Evolutionary conservation across 1,139 yeast species (phyloP).

Genomic region (Lodderomyces beijingensis): DNA sequence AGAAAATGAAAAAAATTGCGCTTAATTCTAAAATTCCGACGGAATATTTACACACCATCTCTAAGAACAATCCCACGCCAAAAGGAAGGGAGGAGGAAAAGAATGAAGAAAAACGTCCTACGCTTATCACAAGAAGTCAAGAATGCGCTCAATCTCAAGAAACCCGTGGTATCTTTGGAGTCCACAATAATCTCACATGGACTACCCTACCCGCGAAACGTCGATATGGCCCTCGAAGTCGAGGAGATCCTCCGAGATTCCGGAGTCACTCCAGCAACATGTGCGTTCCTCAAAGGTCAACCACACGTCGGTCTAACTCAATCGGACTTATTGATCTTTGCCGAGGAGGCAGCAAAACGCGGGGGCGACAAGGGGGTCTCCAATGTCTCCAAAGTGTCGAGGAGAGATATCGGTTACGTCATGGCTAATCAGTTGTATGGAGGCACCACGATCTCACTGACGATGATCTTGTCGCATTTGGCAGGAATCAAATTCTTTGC

Average conservation of each 20-base stretch:
- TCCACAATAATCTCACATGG: slow-evolving; percentile 91
- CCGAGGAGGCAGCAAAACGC: slow-evolving; percentile 30
- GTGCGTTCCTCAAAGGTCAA: slow-evolving; percentile 68
- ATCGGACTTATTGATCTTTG: slow-evolving; percentile 47
- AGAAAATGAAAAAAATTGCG: too few relatives aligned
- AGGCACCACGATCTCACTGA: slow-evolving; percentile 88
- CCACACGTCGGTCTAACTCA: slow-evolving; percentile 64
- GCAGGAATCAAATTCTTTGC: slow-evolving; percentile 86
- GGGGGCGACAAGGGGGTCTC: too few relatives aligned
- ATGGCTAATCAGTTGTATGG: slow-evolving; percentile 65
- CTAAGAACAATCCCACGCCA: too few relatives aligned
- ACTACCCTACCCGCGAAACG: slow-evolving; percentile 73
- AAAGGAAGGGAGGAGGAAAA: too few relatives aligned
- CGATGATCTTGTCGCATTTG: slow-evolving; percentile 73
- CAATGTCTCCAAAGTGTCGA: slow-evolving; percentile 59
- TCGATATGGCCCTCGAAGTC: slow-evolving; percentile 66
- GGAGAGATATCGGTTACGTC: slow-evolving; percentile 76
- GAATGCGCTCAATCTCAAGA: slow-evolving; percentile 51
- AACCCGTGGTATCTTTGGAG: slow-evolving; percentile 76
- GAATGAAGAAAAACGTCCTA: slow-evolving; percentile 4
- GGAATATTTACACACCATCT: too few relatives aligned
- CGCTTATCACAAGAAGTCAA: slow-evolving; percentile 51
- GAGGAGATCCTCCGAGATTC: slow-evolving; percentile 55
- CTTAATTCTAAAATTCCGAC: too few relatives aligned
- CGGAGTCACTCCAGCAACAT: slow-evolving; percentile 84